Conservation (phyloP, 2,329 filamentous ascomycete genomes). For the Aureobasidium melanogenum region DNA sequence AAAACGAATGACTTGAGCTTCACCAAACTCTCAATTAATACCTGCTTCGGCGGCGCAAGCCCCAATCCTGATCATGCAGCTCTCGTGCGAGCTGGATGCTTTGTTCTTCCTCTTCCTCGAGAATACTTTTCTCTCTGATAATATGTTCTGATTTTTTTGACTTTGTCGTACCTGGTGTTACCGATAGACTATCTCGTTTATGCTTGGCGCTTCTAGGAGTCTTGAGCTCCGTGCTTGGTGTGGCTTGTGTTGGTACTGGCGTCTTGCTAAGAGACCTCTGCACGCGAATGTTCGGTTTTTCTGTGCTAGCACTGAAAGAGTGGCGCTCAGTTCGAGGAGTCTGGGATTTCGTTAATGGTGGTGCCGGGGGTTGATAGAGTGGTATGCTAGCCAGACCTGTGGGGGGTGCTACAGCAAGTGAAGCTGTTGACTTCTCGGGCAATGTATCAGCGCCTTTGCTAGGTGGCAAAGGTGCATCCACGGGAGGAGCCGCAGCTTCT, state of each 20-base stretch:
- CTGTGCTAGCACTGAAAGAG: background rate
- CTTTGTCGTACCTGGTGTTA: slow-evolving; percentile 17
- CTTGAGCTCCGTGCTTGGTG: background rate
- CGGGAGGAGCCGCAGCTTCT: no score
- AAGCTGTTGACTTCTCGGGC: slow-evolving; percentile 8
- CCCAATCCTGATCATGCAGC: slow-evolving; percentile 16
- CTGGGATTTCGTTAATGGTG: slow-evolving; percentile 6
- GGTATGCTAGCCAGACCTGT: slow-evolving; percentile 8
- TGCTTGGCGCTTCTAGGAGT: slow-evolving; percentile 18
- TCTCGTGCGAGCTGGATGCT: slow-evolving; percentile 23
- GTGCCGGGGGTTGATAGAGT: slow-evolving; percentile 8
- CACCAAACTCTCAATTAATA: background rate
- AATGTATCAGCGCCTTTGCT: background rate
- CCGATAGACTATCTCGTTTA: slow-evolving; percentile 24
- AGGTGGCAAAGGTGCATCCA: background rate
- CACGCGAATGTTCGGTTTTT: background rate
- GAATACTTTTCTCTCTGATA: slow-evolving; percentile 17
- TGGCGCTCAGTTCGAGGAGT: background rate
- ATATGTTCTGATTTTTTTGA: slow-evolving; percentile 16
- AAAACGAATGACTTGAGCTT: background rate
- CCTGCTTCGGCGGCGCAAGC: slow-evolving; percentile 6
- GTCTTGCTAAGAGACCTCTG: slow-evolving; percentile 11
- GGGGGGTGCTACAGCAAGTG: slow-evolving; percentile 10
- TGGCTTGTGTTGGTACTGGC: background rate
- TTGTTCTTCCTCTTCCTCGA: slow-evolving; percentile 18